phyloP scores from a whole-genome alignment of 352 stramenopile genomes.

The Phytopythium vexans region DNA sequence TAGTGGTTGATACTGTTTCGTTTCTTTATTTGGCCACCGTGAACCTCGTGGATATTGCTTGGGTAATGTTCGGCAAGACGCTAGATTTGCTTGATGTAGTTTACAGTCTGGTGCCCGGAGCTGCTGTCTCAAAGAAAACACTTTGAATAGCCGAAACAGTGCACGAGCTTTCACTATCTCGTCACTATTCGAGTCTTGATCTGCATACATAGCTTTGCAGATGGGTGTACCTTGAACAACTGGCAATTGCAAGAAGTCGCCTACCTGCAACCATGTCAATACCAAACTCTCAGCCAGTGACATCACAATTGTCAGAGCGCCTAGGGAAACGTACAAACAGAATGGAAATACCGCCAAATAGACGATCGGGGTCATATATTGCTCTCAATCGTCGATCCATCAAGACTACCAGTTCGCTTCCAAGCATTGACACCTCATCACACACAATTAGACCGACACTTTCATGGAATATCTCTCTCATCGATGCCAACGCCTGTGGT shows the following conservation, averaged over 20 bases:
- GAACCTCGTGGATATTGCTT: not conserved
- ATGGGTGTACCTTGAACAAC: constrained; percentile 5
- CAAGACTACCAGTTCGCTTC: constrained; percentile 7
- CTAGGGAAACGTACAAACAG: constrained; percentile 8
- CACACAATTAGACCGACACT: constrained; percentile 11
- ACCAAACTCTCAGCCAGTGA: too few relatives aligned
- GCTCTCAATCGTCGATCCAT: constrained; percentile 10
- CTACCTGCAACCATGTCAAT: constrained; percentile 7
- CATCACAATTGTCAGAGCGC: not conserved
- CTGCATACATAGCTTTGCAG: constrained; percentile 13
- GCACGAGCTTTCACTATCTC: not conserved
- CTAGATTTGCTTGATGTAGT: constrained; percentile 3
- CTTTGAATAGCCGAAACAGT: constrained; percentile 4
- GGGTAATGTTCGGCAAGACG: constrained; percentile 3
- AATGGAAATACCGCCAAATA: constrained; percentile 14
- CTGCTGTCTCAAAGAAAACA: constrained; percentile 7
- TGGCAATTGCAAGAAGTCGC: constrained; percentile 14
- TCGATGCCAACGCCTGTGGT: too few relatives aligned
- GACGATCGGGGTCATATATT: constrained; percentile 6
- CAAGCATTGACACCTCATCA: constrained; percentile 21
- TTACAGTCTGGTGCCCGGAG: constrained; percentile 3
- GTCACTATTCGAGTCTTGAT: not conserved
- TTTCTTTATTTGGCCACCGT: constrained; percentile 1
- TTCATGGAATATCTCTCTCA: constrained; percentile 14
- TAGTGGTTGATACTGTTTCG: constrained; percentile 3